A percentile compares a stretch with the other conserved stretches of the same genome.
Evolutionary conservation across 2,329 filamentous ascomycete species (phyloP).

Genomic region (Alternaria infectoria): DNA sequence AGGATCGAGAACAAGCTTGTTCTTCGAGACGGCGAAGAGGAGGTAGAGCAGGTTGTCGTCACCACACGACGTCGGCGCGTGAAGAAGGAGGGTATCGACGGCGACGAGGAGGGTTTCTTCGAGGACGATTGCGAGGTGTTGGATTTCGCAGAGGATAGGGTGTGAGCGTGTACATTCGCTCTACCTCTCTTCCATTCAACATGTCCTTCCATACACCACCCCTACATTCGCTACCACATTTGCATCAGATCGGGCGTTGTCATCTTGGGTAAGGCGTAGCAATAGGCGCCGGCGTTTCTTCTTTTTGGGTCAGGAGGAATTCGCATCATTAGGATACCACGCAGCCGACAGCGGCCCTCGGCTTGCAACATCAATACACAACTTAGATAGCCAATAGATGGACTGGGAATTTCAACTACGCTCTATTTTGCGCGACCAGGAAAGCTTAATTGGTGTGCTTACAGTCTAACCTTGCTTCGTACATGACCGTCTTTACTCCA

Average conservation of each 20-base stretch:
- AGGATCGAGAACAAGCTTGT: slow-evolving; percentile 51
- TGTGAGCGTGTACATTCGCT: slow-evolving; percentile 34
- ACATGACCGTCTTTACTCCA: not conserved
- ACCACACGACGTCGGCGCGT: slow-evolving; percentile 74
- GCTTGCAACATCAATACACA: not conserved
- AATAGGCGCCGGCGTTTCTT: not conserved
- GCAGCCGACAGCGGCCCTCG: not conserved
- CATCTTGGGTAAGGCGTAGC: not conserved
- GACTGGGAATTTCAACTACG: not conserved
- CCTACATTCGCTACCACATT: not conserved
- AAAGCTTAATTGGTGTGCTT: no score
- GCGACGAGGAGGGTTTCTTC: slow-evolving; percentile 77
- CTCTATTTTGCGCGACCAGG: not conserved
- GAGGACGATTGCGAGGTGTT: slow-evolving; percentile 92
- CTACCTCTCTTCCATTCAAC: not conserved
- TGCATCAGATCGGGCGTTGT: not conserved
- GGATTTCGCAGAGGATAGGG: slow-evolving; percentile 74
- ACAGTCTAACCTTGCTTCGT: not conserved
- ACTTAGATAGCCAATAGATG: not conserved
- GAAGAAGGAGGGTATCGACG: slow-evolving; percentile 57
- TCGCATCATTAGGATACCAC: slow-evolving; percentile 7
- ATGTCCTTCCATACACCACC: not conserved
- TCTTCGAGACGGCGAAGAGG: slow-evolving; percentile 60
- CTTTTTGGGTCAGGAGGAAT: not conserved
- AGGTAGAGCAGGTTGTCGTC: slow-evolving; percentile 79